Percentiles rank a stretch among this genome's conserved stretches.
Conservation (phyloP, 306 rosid genomes). For the Cicer cuneatum region DNA sequence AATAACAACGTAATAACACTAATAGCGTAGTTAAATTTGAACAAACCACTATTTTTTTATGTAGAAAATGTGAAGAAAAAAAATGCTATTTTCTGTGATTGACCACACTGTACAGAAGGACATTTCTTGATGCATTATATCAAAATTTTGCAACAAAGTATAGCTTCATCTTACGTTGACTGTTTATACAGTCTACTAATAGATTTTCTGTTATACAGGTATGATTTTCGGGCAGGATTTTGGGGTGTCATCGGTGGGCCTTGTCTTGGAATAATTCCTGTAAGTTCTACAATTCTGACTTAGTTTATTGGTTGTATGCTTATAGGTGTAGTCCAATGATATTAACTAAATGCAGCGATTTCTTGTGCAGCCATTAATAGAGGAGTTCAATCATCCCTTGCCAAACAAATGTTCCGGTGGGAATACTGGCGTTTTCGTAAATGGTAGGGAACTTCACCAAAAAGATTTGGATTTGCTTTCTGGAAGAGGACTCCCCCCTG, state of each 20-base stretch:
- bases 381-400: constrained; percentile 82
- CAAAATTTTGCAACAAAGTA: neutral
- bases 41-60: too few relatives aligned
- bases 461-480: constrained; percentile 89
- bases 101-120: neutral
- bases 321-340: constrained; percentile 6
- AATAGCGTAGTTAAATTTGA: too few relatives aligned
- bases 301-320: constrained; percentile 17
- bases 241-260: constrained; percentile 96
- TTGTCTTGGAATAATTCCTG: constrained; percentile 95
- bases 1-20: too few relatives aligned
- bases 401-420: constrained; percentile 88
- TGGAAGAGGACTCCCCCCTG: constrained; percentile 82
- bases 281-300: constrained; percentile 56
- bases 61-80: too few relatives aligned
- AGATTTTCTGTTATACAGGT: constrained; percentile 58
- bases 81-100: too few relatives aligned
- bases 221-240: constrained; percentile 92
- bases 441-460: constrained; percentile 92
- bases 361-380: constrained; percentile 87
- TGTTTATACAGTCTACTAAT: constrained; percentile 38
- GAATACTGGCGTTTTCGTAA: constrained; percentile 78
- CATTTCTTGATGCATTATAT: constrained; percentile 15
- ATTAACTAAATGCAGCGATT: constrained; percentile 37
- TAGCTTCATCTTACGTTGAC: neutral